phyloP scores from a whole-genome alignment of 1,139 yeast species.

The Pichia norvegensis region DNA sequence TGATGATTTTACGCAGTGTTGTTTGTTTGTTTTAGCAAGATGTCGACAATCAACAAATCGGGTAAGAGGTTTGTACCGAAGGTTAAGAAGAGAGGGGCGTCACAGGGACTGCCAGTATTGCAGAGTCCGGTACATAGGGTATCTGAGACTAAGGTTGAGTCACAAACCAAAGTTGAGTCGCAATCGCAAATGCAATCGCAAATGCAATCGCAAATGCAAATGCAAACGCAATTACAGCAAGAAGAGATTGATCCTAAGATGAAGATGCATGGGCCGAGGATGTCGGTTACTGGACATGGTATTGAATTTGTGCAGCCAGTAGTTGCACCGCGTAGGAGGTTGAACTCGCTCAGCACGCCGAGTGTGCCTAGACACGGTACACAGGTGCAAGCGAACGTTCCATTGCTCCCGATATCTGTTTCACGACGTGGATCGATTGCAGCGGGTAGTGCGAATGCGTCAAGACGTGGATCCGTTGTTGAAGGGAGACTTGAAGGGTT shows the following conservation, averaged over 20 bases:
- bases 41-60: constrained; percentile 29
- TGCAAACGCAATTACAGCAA: no score
- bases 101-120: neutral
- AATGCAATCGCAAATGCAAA: neutral
- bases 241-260: neutral
- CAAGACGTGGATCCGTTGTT: constrained; percentile 6
- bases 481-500: constrained; percentile 8
- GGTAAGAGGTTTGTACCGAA: constrained; percentile 27
- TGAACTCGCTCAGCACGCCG: neutral
- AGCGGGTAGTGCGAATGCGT: constrained; percentile 4
- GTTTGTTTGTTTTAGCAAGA: no score
- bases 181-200: neutral
- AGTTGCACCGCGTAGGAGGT: neutral
- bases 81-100: constrained; percentile 5
- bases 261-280: neutral
- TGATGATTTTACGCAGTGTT: no score
- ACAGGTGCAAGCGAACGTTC: neutral
- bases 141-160: neutral
- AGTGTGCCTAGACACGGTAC: neutral
- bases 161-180: neutral
- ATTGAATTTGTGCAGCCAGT: neutral
- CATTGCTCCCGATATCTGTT: neutral
- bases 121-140: neutral
- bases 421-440: neutral
- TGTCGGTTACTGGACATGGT: neutral